Percentiles rank a stretch among this genome's conserved stretches.
phyloP scores from a whole-genome alignment of 2,329 filamentous ascomycete genomes.

The Cercospora janseana region DNA sequence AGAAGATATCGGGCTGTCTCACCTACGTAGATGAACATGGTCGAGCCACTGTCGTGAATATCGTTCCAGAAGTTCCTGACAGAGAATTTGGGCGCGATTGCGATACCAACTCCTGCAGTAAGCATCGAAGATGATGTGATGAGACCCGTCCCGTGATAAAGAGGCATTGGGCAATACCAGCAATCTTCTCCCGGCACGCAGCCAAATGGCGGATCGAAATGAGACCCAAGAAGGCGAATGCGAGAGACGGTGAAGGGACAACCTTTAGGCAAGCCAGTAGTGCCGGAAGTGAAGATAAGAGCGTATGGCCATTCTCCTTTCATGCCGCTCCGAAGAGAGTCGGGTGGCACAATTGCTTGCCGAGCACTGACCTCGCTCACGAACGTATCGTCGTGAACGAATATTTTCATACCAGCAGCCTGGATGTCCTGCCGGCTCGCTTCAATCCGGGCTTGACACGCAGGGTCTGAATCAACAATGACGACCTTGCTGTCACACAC shows the following conservation, averaged over 20 bases:
- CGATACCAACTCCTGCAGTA: slow-evolving; percentile 56
- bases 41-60: slow-evolving; percentile 64
- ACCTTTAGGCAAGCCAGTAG: slow-evolving; percentile 70
- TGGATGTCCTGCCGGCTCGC: slow-evolving; percentile 50
- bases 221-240: slow-evolving; percentile 40
- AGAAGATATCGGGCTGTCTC: slow-evolving; percentile 73
- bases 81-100: slow-evolving; percentile 66
- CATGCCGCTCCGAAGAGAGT: slow-evolving; percentile 30
- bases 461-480: slow-evolving; percentile 47
- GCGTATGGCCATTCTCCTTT: slow-evolving; percentile 57
- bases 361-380: slow-evolving; percentile 44
- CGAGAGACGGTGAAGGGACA: slow-evolving; percentile 59
- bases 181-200: slow-evolving; percentile 57
- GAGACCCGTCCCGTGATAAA: slow-evolving; percentile 73
- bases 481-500: slow-evolving; percentile 42
- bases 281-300: slow-evolving; percentile 76
- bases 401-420: slow-evolving; percentile 56
- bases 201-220: slow-evolving; percentile 38
- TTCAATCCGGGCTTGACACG: slow-evolving; percentile 56
- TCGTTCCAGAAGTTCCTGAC: slow-evolving; percentile 70
- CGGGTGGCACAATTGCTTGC: slow-evolving; percentile 27
- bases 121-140: slow-evolving; percentile 62
- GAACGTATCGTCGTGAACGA: slow-evolving; percentile 52
- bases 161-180: slow-evolving; percentile 73
- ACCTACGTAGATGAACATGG: slow-evolving; percentile 73